These are phyloP conservation scores for Serpula lacrymans DNA, from an alignment of 768 basidiomycete genomes.

Conservation along the genomic window DNA sequence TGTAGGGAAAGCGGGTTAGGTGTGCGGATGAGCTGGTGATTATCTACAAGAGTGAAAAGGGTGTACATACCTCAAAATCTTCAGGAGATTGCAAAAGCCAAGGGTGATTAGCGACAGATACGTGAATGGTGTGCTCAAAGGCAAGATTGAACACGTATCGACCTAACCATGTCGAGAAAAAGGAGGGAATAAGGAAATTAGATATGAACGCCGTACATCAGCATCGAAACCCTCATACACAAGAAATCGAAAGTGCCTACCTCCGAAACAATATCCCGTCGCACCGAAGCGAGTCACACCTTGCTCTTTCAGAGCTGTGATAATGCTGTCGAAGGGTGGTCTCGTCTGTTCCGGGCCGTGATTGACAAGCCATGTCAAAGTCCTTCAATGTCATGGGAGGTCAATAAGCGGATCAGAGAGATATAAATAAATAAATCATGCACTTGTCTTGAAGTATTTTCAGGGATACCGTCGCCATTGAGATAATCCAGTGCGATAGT, in stretches of 20 bases:
- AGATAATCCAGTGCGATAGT: slow-evolving; percentile 25
- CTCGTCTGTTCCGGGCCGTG: slow-evolving; percentile 29
- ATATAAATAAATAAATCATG: not conserved
- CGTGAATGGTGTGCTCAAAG: slow-evolving; percentile 26
- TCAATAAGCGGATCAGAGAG: no score
- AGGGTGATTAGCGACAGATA: slow-evolving; percentile 31
- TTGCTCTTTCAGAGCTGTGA: slow-evolving; percentile 29
- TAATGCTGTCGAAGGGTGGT: slow-evolving; percentile 29
- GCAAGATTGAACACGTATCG: slow-evolving; percentile 32
- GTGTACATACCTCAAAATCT: slow-evolving; percentile 32
- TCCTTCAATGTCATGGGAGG: slow-evolving; percentile 29
- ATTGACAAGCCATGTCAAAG: no score
- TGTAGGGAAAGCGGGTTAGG: no score
- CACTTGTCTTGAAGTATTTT: slow-evolving; percentile 13
- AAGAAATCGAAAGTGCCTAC: not conserved
- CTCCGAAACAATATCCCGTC: slow-evolving; percentile 37
- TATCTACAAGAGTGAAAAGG: no score
- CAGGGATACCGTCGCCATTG: slow-evolving; percentile 21
- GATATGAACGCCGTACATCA: slow-evolving; percentile 1
- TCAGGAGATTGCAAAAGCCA: slow-evolving; percentile 31
- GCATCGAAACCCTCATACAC: no score
- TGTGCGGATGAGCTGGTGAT: not conserved
- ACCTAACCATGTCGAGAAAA: no score
- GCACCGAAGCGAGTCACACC: slow-evolving; percentile 34
- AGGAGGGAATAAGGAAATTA: not conserved